phyloP scores from a whole-genome alignment of 1,284 basidiomycete species.

The Ustilago crameri region DNA sequence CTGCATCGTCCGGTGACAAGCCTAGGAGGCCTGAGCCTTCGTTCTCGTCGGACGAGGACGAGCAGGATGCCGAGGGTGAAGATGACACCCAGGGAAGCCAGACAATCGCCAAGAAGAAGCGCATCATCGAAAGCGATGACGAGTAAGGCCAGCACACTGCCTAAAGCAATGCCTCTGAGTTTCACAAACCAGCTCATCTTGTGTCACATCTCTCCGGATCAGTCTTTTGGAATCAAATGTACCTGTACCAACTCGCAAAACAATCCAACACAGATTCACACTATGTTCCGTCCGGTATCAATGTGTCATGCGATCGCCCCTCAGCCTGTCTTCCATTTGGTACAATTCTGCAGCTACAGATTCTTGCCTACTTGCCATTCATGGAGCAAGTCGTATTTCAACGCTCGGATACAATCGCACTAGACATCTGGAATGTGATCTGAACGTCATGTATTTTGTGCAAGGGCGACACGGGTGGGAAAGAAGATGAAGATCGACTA shows the following conservation, averaged over 20 bases:
- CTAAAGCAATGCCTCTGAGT: no score
- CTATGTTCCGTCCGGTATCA: no score
- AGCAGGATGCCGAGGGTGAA: conserved; percentile 35
- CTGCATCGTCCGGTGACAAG: conserved; percentile 15
- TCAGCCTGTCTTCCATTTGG: no score
- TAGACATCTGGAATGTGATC: conserved; percentile 3
- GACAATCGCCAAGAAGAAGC: conserved; percentile 45
- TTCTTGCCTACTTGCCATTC: no score
- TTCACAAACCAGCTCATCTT: no score
- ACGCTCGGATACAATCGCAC: neutral
- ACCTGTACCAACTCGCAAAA: neutral
- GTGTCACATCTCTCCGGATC: neutral
- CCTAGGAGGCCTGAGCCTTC: conserved; percentile 38
- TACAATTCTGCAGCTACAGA: no score
- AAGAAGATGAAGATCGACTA: conserved; percentile 11
- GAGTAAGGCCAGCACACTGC: conserved; percentile 15
- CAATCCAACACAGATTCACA: no score
- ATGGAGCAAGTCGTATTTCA: no score
- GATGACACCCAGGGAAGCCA: conserved; percentile 25
- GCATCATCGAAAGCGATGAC: conserved; percentile 53
- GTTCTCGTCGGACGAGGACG: conserved; percentile 47
- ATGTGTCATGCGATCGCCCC: no score
- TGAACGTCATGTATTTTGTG: conserved; percentile 50
- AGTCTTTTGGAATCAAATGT: neutral
- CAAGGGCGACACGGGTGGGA: conserved; percentile 36